Evolutionary conservation across 441 rosid species (phyloP).

Genomic region (Isatis lusitanica): DNA sequence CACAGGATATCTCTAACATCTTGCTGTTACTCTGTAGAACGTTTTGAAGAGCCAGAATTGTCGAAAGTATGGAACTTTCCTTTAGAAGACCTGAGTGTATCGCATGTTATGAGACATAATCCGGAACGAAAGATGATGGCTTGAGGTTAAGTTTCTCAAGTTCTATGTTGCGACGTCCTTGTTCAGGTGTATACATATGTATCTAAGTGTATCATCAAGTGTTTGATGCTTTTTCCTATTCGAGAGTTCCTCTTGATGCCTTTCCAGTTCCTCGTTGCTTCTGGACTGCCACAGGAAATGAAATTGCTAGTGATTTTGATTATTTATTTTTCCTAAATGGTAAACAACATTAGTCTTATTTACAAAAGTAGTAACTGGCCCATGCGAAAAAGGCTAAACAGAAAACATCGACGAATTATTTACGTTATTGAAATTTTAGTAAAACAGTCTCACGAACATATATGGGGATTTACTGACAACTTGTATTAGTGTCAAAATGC

Average conservation of each 20-base stretch:
- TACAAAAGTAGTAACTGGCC: background rate
- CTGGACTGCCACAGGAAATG: background rate
- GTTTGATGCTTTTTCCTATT: background rate
- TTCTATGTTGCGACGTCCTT: background rate
- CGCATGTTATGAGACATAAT: background rate
- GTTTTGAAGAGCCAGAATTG: conserved; percentile 11
- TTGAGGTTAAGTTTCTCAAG: background rate
- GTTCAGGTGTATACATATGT: background rate
- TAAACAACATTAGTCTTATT: background rate
- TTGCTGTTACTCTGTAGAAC: conserved; percentile 8
- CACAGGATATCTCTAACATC: background rate
- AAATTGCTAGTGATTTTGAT: conserved; percentile 1
- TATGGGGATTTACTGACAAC: no score
- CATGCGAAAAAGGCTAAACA: background rate
- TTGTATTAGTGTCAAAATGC: no score
- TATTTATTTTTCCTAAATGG: background rate
- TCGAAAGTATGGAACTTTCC: background rate
- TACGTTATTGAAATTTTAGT: no score
- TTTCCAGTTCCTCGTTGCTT: background rate
- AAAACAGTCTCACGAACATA: no score
- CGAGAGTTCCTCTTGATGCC: background rate
- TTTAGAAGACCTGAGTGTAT: background rate
- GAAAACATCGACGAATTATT: background rate
- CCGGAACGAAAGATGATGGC: background rate
- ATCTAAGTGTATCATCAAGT: conserved; percentile 6